phyloP scores from a whole-genome alignment of 2,329 filamentous ascomycete genomes.

The Trichoderma afroharzianum region DNA sequence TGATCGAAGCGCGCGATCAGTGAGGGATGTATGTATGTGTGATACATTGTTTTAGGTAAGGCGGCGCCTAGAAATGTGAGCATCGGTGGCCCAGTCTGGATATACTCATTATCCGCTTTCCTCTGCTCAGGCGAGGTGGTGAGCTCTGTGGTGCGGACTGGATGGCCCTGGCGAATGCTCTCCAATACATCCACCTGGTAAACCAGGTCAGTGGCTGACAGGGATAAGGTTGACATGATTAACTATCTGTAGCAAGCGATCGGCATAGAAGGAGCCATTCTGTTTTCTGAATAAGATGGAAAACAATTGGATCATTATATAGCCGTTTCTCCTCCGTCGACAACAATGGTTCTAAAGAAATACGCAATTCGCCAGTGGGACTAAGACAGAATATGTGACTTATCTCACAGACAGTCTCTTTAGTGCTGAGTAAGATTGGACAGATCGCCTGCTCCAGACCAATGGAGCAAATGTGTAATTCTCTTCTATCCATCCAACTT shows the following conservation, averaged over 20 bases:
- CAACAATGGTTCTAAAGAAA: neutral
- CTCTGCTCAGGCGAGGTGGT: neutral
- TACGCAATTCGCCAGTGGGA: neutral
- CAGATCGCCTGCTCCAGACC: neutral
- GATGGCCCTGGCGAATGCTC: slow-evolving; percentile 1
- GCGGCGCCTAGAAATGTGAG: neutral
- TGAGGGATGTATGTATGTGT: neutral
- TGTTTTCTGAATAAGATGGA: neutral
- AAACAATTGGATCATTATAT: neutral
- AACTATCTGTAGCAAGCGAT: neutral
- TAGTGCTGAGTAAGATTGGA: neutral
- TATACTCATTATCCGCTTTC: neutral
- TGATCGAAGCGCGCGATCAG: neutral
- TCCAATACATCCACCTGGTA: slow-evolving; percentile 5
- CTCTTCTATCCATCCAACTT: neutral
- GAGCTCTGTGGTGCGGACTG: neutral
- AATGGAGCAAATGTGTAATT: neutral
- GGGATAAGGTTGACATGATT: neutral
- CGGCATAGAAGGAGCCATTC: neutral
- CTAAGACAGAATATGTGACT: neutral
- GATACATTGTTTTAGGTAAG: neutral
- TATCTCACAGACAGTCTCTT: neutral
- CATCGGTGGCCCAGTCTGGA: neutral
- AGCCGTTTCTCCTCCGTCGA: neutral
- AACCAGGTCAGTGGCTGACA: neutral